These are phyloP conservation scores for Phialocephala sp. DNA, from an alignment of 2,329 filamentous ascomycete species.

Conservation along the genomic window DNA sequence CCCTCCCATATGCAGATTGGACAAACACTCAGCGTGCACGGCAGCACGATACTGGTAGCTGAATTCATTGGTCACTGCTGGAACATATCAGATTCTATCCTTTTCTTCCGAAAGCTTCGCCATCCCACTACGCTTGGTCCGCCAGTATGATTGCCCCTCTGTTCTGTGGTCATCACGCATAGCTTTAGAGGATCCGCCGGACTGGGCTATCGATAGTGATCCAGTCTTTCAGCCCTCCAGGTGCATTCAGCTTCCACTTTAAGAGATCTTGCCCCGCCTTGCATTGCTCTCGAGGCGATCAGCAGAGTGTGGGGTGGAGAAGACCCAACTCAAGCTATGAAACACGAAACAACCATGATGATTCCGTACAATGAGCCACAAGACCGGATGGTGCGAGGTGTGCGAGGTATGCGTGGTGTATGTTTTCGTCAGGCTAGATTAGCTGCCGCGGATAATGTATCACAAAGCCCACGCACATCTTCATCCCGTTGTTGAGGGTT, in stretches of 20 bases:
- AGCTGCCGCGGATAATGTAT: slow-evolving; percentile 27
- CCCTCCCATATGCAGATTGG: slow-evolving; percentile 34
- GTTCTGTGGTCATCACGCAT: slow-evolving; percentile 13
- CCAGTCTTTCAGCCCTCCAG: slow-evolving; percentile 21
- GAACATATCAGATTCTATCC: slow-evolving; percentile 19
- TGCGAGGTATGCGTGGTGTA: slow-evolving; percentile 15
- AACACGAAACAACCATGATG: slow-evolving; percentile 32
- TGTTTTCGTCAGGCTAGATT: slow-evolving; percentile 2
- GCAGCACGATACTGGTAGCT: slow-evolving; percentile 21
- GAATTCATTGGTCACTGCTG: slow-evolving; percentile 20
- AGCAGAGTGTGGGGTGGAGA: slow-evolving; percentile 24
- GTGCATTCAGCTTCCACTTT: slow-evolving; percentile 24
- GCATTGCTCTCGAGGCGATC: slow-evolving; percentile 17
- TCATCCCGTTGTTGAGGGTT: slow-evolving; percentile 17
- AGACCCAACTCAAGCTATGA: slow-evolving; percentile 26
- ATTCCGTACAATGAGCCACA: slow-evolving; percentile 16
- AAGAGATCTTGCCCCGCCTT: slow-evolving; percentile 23
- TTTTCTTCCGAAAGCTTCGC: slow-evolving; percentile 16
- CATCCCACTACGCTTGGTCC: slow-evolving; percentile 11
- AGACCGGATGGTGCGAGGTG: slow-evolving; percentile 24
- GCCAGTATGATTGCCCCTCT: slow-evolving; percentile 17
- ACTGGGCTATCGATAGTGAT: slow-evolving; percentile 26
- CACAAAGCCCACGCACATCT: slow-evolving; percentile 20
- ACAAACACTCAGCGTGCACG: slow-evolving; percentile 27
- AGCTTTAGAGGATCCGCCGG: slow-evolving; percentile 16